Base-by-base conservation (phyloP, 225 moss, liverwort and hornwort genomes). In the Pleurozium schreberi region DNA sequence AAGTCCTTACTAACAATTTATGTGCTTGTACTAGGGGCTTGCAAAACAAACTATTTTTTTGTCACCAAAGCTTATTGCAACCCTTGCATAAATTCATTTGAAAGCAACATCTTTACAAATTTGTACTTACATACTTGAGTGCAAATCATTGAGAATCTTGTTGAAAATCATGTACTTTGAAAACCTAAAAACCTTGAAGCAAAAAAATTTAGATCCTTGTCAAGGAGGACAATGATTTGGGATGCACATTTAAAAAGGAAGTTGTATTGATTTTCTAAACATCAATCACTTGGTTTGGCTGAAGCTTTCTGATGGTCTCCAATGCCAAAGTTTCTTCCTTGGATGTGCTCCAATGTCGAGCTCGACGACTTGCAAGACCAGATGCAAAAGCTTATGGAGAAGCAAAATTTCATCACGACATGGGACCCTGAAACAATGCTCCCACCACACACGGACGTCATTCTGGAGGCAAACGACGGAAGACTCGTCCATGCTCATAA, bases 361-460 rank as follows among this genome's bases (percentile, higher is more conserved):
- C 84, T 92, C 20, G 92, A 91, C 47, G 92, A 93, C 55, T 23
- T 93, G 50, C 90, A 93, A 86, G 90, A 89, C n/a, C 91, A 93
- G 79, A 89, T 94, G 94, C 93, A 92, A 68, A 93, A 88, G 85
- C 86, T 93, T 49, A 57, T 66, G 74, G 93, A 92, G 84, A 94
- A 89, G 87, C 93, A 94, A 73, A 90, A 84, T 38, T 94, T 94
- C 62, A 91, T 93, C 27, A 88, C 92, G 78, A 59, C 89, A 60
- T 94, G 94, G 94, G 94, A 93, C 77, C 90, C 93, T 2, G 94
- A 94, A 66, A 93, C 94, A 14, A 89, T 93, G 94, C 93, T 94
- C n/a, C 94, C 94, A 14, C 94, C 94, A 2, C 85, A 90, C 9
- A 93, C 93, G 6, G 94, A 94, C 36, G 93, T 93, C 36, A 88